Base-by-base conservation (phyloP, 129 eudicot genomes). In the Chrysanthemum makinoi region DNA sequence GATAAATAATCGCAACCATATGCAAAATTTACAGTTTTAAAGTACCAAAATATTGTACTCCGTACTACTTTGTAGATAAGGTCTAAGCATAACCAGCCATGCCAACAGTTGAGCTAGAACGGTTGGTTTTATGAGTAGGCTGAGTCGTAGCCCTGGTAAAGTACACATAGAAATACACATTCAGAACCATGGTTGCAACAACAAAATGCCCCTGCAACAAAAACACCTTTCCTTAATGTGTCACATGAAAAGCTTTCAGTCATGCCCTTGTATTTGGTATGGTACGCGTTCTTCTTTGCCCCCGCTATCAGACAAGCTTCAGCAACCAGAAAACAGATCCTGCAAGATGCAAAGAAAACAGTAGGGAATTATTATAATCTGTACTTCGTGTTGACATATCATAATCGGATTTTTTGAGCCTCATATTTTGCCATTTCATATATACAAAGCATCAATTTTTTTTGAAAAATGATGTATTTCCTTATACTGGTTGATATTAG, bases 141-240 rank as follows among this genome's bases (percentile, higher is more conserved):
- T 87, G 95, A 65, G 77, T 79, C 12, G 96, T 94, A 11, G 98
- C 98, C 84, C 77, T 87, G 20, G 98, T 86, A 80, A 94, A 94
- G 80, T 89, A 86, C 90, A 94, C 76, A 77, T 94, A 94, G 78
- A 77, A 94, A 77, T 94, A 94, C 10, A 94, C 84, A 58, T 94
- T 94, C 39, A 94, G 80, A 72, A 94, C 49, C 98, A 94, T 94
- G 8, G 91, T 89, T 1, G 85, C 83, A 50, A 89, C 86, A 18
- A 94, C 93, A 79, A 79, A 94, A 94, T 30, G 98, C 96, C 53
- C 98, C 98, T n/a, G 96, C 90, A 72, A 94, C 84, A 81, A 94
- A 94, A 73, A 89, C 82, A 10, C 98, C 98, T 74, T 89, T 94
- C 72, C 98, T 70, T 43, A 94, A 69, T 5, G 96, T 66, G 69